These are phyloP conservation scores for Plasmodium coatneyi DNA, from an alignment of 169 alveolate species.

Conservation along the genomic window DNA sequence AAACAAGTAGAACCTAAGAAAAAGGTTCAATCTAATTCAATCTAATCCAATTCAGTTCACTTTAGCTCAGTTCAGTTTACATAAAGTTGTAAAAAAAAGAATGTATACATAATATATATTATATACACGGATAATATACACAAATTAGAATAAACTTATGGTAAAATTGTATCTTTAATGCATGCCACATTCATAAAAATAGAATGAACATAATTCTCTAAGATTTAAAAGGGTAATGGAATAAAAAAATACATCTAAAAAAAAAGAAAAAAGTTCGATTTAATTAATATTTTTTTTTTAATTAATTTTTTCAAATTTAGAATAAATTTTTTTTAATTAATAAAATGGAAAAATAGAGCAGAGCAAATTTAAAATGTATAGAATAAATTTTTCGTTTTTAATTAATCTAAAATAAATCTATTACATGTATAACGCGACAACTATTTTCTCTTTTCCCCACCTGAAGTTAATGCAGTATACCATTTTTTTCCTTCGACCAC, in stretches of 20 bases:
- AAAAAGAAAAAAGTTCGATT: not conserved
- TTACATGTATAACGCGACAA: not conserved
- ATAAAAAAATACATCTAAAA: not conserved
- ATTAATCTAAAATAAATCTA: conserved; percentile 4
- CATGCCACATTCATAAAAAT: not conserved
- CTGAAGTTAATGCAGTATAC: not conserved
- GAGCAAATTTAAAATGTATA: not conserved
- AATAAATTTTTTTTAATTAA: not conserved
- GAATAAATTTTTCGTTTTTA: not conserved
- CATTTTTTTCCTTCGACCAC: not conserved
- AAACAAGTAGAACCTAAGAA: not conserved
- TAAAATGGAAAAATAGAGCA: not conserved
- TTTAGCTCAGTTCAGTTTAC: not conserved
- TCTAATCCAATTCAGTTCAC: not conserved
- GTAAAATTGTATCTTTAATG: not conserved
- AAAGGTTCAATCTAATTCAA: not conserved
- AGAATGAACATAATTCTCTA: not conserved
- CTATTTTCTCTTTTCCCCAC: not conserved
- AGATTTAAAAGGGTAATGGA: not conserved
- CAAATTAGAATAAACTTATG: not conserved
- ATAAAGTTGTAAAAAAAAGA: not conserved
- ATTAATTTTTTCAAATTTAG: not conserved
- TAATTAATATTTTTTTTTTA: not conserved
- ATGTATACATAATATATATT: not conserved
- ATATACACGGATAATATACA: not conserved